Conservation (phyloP, 2,329 filamentous ascomycete species). For the Dissoconium aciculare region DNA sequence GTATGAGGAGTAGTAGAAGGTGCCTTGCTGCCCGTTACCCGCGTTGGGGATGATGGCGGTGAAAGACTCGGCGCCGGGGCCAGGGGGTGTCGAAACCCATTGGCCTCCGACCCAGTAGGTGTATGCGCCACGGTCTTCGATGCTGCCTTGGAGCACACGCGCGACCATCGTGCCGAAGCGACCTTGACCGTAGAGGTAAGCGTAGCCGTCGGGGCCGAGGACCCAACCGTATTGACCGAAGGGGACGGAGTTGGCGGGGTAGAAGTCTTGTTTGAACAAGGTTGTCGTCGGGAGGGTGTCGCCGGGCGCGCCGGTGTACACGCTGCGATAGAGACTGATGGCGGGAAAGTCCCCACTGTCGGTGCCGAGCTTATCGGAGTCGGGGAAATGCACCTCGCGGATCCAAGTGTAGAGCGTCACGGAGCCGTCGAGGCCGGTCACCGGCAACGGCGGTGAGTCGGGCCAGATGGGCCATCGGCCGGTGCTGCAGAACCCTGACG, state of each 20-base stretch:
- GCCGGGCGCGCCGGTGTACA: background rate
- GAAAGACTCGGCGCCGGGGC: constrained; percentile 6
- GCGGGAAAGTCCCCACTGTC: background rate
- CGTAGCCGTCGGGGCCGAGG: background rate
- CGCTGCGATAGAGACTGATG: background rate
- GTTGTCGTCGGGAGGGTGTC: background rate
- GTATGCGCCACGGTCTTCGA: background rate
- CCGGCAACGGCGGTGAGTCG: background rate
- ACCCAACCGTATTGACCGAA: background rate
- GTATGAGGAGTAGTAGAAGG: constrained; percentile 19
- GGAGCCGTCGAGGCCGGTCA: background rate
- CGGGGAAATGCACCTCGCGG: background rate
- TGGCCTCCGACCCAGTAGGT: background rate
- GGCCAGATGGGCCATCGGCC: constrained; percentile 13
- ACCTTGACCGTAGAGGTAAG: constrained; percentile 1
- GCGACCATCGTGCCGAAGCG: background rate
- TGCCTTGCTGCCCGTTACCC: constrained; percentile 19
- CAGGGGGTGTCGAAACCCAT: background rate
- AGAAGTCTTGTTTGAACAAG: background rate
- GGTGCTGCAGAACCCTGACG: background rate
- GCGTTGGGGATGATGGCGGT: constrained; percentile 15
- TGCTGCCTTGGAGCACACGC: background rate
- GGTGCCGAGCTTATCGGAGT: background rate
- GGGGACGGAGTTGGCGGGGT: background rate
- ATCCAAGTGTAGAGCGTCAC: background rate